Conservation (phyloP, 106 monocot species). For the Posidonia australis region DNA sequence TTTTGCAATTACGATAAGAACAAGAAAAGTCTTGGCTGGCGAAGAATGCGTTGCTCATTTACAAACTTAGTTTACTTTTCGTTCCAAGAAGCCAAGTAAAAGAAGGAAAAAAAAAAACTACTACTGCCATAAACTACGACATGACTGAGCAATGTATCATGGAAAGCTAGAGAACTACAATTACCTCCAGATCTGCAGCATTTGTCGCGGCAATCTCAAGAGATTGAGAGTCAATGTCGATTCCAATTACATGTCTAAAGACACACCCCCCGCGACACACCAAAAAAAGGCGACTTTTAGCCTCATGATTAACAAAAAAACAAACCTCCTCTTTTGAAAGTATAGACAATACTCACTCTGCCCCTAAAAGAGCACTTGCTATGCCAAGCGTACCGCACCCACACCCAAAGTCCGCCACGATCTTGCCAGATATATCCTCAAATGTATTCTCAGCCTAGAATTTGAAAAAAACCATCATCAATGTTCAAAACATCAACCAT, state of each 20-base stretch:
- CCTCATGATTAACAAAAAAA: no score
- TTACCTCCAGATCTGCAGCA: conserved; percentile 88
- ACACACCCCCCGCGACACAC: not conserved
- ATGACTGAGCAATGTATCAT: not conserved
- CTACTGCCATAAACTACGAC: not conserved
- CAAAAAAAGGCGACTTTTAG: not conserved
- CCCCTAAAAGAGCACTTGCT: conserved; percentile 76
- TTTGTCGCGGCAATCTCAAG: conserved; percentile 68
- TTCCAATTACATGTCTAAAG: conserved; percentile 64
- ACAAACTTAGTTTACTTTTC: not conserved
- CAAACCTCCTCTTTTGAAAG: no score
- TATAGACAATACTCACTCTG: conserved; percentile 53
- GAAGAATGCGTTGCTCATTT: no score
- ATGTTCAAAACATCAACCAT: not conserved
- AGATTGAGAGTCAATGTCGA: conserved; percentile 69
- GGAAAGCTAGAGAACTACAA: not conserved
- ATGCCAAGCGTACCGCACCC: conserved; percentile 96
- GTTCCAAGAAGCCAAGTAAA: not conserved
- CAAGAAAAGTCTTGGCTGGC: no score
- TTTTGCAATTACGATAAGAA: no score
- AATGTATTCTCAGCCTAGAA: conserved; percentile 79
- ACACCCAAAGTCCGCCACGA: conserved; percentile 36
- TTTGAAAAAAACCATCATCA: not conserved
- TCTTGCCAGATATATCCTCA: conserved; percentile 71
- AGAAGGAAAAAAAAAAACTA: not conserved